Percentiles rank a stretch among this genome's conserved stretches.
Evolutionary conservation across 2,329 filamentous ascomycete species (phyloP).

Genomic region (Canariomyces notabilis): DNA sequence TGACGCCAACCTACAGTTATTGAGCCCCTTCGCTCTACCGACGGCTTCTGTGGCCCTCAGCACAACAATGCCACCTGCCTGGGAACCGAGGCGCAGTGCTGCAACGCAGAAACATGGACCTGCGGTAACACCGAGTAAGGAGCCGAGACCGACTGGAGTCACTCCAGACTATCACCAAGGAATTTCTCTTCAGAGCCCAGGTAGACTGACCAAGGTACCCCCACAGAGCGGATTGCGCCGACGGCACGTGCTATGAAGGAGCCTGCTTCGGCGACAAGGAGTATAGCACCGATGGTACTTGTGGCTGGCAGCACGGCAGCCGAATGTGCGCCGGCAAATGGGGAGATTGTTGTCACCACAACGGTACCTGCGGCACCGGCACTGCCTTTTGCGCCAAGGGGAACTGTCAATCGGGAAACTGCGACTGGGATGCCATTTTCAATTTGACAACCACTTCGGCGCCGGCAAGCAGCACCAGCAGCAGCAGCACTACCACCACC

Average conservation of each 20-base stretch:
- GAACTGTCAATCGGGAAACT: too few relatives aligned
- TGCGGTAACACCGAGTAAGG: slow-evolving; percentile 30
- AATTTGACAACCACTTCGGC: too few relatives aligned
- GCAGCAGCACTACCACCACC: too few relatives aligned
- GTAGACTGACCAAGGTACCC: too few relatives aligned
- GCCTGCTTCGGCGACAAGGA: slow-evolving; percentile 27
- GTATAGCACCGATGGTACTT: slow-evolving; percentile 33
- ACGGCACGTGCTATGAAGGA: slow-evolving; percentile 32
- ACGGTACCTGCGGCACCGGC: slow-evolving; percentile 17
- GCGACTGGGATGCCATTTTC: too few relatives aligned
- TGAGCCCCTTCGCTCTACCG: slow-evolving; percentile 24
- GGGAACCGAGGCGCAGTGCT: slow-evolving; percentile 29
- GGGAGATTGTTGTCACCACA: slow-evolving; percentile 30
- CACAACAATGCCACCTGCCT: slow-evolving; percentile 31
- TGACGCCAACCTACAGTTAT: too few relatives aligned
- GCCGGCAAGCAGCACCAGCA: too few relatives aligned
- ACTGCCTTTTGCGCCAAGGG: neutral
- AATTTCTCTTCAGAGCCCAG: too few relatives aligned
- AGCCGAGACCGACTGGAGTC: too few relatives aligned
- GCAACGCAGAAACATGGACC: slow-evolving; percentile 30
- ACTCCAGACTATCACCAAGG: too few relatives aligned
- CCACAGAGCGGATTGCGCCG: slow-evolving; percentile 28
- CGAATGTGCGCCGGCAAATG: slow-evolving; percentile 30
- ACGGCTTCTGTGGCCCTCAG: slow-evolving; percentile 30
- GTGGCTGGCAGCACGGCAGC: slow-evolving; percentile 28